Evolutionary conservation across 495 filamentous ascomycete genomes (phyloP), one percentile per base, ranked within the genome.

Genomic region (Podospora bellae-mahoneyi): DNA sequence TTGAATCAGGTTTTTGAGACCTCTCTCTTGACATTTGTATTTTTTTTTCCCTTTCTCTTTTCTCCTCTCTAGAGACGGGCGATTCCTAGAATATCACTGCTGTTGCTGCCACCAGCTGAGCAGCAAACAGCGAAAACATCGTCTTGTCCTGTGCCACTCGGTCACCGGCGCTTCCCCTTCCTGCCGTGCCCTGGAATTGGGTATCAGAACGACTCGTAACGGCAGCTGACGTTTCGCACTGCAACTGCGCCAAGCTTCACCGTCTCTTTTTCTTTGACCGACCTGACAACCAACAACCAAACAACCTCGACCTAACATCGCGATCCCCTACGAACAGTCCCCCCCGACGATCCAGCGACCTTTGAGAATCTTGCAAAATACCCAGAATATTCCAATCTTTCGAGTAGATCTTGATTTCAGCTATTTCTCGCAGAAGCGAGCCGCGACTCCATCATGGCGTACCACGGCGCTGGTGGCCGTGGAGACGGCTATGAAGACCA

Each of bases 401-500:
- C 32, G 59, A 30, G 59, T 2, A 18, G 13, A 30, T 61, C 27
- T 30, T 28, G 56, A 20, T 58, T 61, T 30, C 26, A 61, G 59
- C 59, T 61, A 32, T 30, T 23, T 60, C 55, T 58, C 56, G 57
- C 55, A 44, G 59, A 63, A 58, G 64, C 67, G 67, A 74, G 71
- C 69, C 69, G 66, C 67, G 62, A 69, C 39, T 72, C 74, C 66
- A 78, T 64, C 68, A 84, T 84, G 82, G 82, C 82, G 57, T 84
- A 82, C 74, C 81, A 80, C 72, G 77, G 79, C 70, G 76, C 73
- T 32, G 80, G 78, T 75, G 77, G 79, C 71, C 76, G 74, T 34
- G 80, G 78, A 76, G 77, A 82, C 65, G 85, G 86, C 65, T 84
- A 84, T 63, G 83, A 87, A 30, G 85, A 84, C 66, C 88, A 91